Evolutionary conservation across 2,329 filamentous ascomycete genomes (phyloP).

Genomic region (Stachybotrys echinatus): DNA sequence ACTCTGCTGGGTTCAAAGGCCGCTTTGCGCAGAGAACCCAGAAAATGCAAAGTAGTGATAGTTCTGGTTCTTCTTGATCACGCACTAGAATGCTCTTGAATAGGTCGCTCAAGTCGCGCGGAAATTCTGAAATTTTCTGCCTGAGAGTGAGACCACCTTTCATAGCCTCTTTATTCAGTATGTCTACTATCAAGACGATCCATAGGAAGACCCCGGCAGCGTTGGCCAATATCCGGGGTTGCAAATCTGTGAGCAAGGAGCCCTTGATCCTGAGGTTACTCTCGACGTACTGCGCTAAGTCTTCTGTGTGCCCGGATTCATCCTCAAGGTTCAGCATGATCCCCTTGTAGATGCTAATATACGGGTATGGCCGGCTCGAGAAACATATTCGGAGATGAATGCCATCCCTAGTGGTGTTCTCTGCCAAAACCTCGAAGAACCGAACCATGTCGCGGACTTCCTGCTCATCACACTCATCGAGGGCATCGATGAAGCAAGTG

Average conservation of each 20-base stretch:
- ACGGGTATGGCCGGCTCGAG: constrained; percentile 40
- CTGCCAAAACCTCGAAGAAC: constrained; percentile 33
- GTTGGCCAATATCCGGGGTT: constrained; percentile 24
- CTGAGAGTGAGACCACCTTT: constrained; percentile 17
- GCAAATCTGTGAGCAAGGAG: neutral
- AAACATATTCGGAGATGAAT: constrained; percentile 30
- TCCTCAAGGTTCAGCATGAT: constrained; percentile 25
- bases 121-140: constrained; percentile 26
- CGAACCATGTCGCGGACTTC: constrained; percentile 34
- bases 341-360: constrained; percentile 26
- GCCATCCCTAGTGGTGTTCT: constrained; percentile 11
- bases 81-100: constrained; percentile 45
- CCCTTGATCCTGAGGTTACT: constrained; percentile 18
- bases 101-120: constrained; percentile 34
- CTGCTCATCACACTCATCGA: constrained; percentile 42
- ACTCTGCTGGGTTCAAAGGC: constrained; percentile 35
- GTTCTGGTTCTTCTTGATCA: constrained; percentile 34
- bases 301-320: constrained; percentile 26
- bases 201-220: constrained; percentile 38
- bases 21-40: constrained; percentile 46
- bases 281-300: constrained; percentile 26
- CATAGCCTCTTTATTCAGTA: constrained; percentile 28
- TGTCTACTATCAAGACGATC: constrained; percentile 33
- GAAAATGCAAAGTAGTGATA: constrained; percentile 39
- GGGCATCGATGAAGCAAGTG: constrained; percentile 26